Evolutionary conservation across 768 basidiomycete species (phyloP), one percentile per base, ranked within the genome.

Genomic region (Boletales sp.): DNA sequence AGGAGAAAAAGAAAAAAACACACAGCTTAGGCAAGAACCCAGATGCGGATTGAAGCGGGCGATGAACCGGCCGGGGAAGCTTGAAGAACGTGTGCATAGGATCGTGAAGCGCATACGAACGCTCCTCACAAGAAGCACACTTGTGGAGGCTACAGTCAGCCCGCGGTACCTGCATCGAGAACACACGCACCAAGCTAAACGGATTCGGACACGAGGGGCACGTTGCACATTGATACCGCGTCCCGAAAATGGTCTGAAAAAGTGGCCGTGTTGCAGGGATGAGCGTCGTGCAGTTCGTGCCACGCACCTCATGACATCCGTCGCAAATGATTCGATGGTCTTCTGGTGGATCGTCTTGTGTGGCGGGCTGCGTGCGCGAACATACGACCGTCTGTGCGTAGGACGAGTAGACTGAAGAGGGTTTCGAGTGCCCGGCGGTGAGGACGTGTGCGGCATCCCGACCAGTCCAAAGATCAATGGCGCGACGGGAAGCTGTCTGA

Each of bases 1-100:
- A 35, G 19, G 41, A 60, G 35, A 43, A 60, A 36, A 19, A n/a
- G 13, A 41, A 39, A 37, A 17, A 12, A 1, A 42, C 82, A 44
- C 64, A 89, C 86, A 94, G 58, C 17, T 74, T 65, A 0, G 92
- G 89, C 4, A 95, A 65, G 56, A 94, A 71, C 0, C 86, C 79
- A n/a, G 64, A 69, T 0, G 74, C 59, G 0, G 80, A 80, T 43
- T 74, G 70, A 34, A 87, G 71, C 1, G 77, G 77, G 13, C 76
- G 74, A 28, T 90, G 78, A 11, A 94, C 84, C 3, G 87, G 90
- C 17, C 89, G 79, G 32, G 83, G 83, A 32, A 97, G 74, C 61
- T 91, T 94, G 75, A 95, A 82, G 71, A 96, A 97, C 11, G 87
- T 72, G 54, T 97, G 94, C 69, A 77, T 79, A 0, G 91, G 83